These are phyloP conservation scores for Arthroderma sp. DNA, from an alignment of 2,329 filamentous ascomycete species.

Conservation along the genomic window DNA sequence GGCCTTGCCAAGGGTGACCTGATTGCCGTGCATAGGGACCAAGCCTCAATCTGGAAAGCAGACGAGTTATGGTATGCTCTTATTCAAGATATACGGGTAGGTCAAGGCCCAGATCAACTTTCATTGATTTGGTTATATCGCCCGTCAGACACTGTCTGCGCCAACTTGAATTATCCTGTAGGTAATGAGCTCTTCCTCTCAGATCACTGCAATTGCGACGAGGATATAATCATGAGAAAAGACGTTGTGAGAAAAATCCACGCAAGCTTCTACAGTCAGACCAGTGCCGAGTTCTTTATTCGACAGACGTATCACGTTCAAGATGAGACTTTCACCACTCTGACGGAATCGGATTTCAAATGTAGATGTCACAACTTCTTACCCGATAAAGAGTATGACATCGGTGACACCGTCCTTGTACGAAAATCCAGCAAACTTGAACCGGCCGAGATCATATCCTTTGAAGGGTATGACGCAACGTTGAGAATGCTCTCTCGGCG, in stretches of 20 bases:
- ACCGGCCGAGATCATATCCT: conserved; percentile 45
- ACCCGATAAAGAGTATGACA: conserved; percentile 20
- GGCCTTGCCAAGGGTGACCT: conserved; percentile 35
- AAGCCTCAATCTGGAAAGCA: conserved; percentile 44
- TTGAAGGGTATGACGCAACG: conserved; percentile 19
- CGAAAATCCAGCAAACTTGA: conserved; percentile 35
- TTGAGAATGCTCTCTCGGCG: conserved; percentile 45
- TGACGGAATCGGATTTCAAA: conserved; percentile 41
- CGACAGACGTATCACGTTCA: conserved; percentile 53
- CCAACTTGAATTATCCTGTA: conserved; percentile 53
- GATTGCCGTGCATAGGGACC: conserved; percentile 34
- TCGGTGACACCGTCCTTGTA: conserved; percentile 50
- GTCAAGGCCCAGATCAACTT: conserved; percentile 34
- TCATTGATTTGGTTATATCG: conserved; percentile 63
- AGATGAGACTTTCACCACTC: conserved; percentile 48
- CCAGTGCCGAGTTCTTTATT: conserved; percentile 47
- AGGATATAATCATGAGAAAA: conserved; percentile 37
- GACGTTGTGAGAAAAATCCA: conserved; percentile 46
- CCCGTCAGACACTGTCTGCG: conserved; percentile 57
- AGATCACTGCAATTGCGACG: conserved; percentile 58
- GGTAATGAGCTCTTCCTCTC: conserved; percentile 63
- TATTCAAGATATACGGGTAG: conserved; percentile 42
- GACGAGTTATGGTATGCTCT: conserved; percentile 54
- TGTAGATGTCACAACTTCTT: conserved; percentile 34
- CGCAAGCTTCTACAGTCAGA: conserved; percentile 44